Conservation (phyloP, 148 eudicot genomes). For the Beta vulgaris region DNA sequence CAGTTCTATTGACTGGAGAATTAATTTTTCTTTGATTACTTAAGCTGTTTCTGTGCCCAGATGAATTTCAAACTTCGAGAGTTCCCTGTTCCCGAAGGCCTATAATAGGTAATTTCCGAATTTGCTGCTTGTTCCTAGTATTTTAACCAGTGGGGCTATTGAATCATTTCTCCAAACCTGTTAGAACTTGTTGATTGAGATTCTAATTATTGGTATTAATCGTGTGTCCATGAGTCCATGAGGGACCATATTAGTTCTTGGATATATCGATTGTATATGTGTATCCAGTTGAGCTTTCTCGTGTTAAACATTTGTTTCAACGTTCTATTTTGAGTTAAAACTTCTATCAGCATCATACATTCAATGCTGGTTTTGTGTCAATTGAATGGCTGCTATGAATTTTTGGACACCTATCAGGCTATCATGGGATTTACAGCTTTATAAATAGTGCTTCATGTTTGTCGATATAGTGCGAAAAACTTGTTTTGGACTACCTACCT, state of each 20-base stretch:
- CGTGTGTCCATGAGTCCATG: background rate
- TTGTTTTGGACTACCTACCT: background rate
- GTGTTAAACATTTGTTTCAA: background rate
- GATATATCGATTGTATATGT: background rate
- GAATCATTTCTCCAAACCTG: background rate
- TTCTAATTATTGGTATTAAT: background rate
- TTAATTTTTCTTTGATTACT: conserved; percentile 4
- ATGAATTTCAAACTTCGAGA: conserved; percentile 96
- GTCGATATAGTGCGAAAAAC: background rate
- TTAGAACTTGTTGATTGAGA: background rate
- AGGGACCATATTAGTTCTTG: background rate
- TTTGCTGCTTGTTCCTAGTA: background rate
- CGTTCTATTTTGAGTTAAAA: background rate
- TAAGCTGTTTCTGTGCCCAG: conserved; percentile 35
- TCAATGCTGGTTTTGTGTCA: too few relatives aligned
- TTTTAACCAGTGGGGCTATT: background rate
- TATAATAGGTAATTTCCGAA: conserved; percentile 53
- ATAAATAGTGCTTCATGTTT: background rate
- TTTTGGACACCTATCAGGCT: too few relatives aligned
- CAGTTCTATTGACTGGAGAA: conserved; percentile 1
- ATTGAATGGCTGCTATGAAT: too few relatives aligned
- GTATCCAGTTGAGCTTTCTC: background rate
- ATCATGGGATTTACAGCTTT: too few relatives aligned
- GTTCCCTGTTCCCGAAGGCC: conserved; percentile 86
- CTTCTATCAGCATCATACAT: too few relatives aligned